phyloP scores from a whole-genome alignment of 257 asterid genomes.

The Voacanga thouarsii region DNA sequence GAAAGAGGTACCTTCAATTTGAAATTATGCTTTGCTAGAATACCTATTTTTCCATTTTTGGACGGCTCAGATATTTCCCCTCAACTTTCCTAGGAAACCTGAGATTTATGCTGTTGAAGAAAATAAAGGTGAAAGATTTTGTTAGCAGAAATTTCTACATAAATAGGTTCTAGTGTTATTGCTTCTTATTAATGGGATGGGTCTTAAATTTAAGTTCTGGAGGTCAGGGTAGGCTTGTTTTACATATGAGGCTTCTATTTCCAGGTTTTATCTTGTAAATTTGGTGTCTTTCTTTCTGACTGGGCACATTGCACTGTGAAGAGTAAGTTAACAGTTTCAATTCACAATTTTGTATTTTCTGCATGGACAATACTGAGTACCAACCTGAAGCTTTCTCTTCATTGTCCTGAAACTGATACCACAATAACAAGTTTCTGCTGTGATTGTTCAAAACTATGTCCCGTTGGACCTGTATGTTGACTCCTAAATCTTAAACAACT shows the following conservation, averaged over 20 bases:
- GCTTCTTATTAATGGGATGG: neutral
- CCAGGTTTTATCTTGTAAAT: neutral
- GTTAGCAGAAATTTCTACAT: neutral
- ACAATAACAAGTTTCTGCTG: too few species aligned
- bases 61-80: neutral
- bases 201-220: neutral
- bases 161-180: neutral
- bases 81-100: neutral
- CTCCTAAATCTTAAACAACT: neutral
- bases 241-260: neutral
- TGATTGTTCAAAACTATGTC: too few species aligned
- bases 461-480: neutral
- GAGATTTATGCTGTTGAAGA: neutral
- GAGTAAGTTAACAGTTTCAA: neutral
- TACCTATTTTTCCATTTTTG: neutral
- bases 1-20: constrained; percentile 57
- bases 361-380: neutral
- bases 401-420: neutral
- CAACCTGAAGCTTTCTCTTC: neutral
- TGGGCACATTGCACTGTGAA: neutral
- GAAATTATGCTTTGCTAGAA: neutral
- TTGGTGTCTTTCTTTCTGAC: neutral
- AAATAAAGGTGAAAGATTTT: neutral
- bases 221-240: neutral
- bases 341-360: neutral